Base-by-base conservation (phyloP, 1,284 basidiomycete species). In the Puccinia novopanici region DNA sequence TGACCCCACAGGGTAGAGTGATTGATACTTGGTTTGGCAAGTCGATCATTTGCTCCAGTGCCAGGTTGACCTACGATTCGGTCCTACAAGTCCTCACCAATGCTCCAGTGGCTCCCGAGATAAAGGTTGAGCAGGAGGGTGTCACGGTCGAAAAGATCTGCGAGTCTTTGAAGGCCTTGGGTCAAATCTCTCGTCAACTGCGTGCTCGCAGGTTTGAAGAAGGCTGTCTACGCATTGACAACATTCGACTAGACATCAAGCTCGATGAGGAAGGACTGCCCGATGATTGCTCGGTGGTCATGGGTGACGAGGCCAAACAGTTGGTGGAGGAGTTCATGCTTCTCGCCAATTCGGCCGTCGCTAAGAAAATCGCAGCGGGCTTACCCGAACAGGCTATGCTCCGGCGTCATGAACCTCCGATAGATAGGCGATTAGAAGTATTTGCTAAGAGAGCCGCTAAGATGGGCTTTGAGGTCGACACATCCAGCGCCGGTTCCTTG, bases 311-410 rank as follows among this genome's bases (percentile, higher is more conserved):
- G 80, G 91, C 95, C 10, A 91, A 95, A 83, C 88, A 89, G 63
- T 86, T 98, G 42, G 90, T 99, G 61, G 93, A 98, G 86, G 97
- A 98, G 92, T 95, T 96, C 87, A 98, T 98, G 94, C 87, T 99
- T 9, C 88, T 95, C 81, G 91, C 93, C 82, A 99, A 99, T 85
- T 91, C 91, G 55, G 89, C 94, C 9, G 92, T 96, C 48, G 95
- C 96, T 8, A 93, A 95, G 84, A 91, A 95, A 84, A 91, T 98
- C 83, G 96, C 95, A 30, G 92, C 94, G 52, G 91, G 94, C 82
- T 89, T 98, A 59, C 95, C 96, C 52, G 96, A 99, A 85, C 93
- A 98, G 85, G 93, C 96, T 24, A 89, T 99, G 45, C 90, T 99
- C 63, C 91, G 95, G 81, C 92, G 96, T 76, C 95, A 99, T 84